Evolutionary conservation across 192 early-diverging fungal genomes (phyloP), one percentile per base, ranked within the genome.

Genomic region (Coemansia sp.): DNA sequence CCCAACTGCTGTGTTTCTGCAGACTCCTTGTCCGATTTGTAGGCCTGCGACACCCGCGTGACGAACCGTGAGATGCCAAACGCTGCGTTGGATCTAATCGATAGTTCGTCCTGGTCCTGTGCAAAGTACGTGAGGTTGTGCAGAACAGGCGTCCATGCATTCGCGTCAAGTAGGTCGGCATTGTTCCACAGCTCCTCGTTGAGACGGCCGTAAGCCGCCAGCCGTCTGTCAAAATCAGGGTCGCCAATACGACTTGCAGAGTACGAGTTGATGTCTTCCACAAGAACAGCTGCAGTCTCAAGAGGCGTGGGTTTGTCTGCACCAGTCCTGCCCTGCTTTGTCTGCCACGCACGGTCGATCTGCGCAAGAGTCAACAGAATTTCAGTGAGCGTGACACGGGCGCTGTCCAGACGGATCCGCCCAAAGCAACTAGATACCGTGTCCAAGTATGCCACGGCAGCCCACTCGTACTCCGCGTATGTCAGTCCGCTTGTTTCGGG

Each of bases 131-230:
- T 56, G 51, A 97, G 86, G 70, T 96, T 97, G 74, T 96, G 87
- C 5, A 99, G 81, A 12, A 99, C 58, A 17, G 98, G 96, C 0
- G 92, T 72, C 96, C 97, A 98, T 49, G 95, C 90, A 9, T 75
- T 68, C 16, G 86, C 70, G 46, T 86, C 85, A n/a, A 97, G 80
- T 8, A 76, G 70, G 7, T 61, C 72, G 10, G 64, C 32, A 12
- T 63, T 45, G 38, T 69, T 60, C 79, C 92, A 93, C 19, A 91
- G 70, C 2, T 87, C 81, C 68, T 90, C 87, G 68, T 89, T 90
- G 55, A 99, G 83, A 14, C 71, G 66, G 44, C 79, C 86, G 63
- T 94, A 93, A 0, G 94, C 92, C 45, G 85, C 88, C 63, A 98
- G 86, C 5, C 94, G 87, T 12, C 75, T 74, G 72, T 94, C 91